Evolutionary conservation across 2,329 filamentous ascomycete genomes (phyloP).

Genomic region (Alternaria sp.): DNA sequence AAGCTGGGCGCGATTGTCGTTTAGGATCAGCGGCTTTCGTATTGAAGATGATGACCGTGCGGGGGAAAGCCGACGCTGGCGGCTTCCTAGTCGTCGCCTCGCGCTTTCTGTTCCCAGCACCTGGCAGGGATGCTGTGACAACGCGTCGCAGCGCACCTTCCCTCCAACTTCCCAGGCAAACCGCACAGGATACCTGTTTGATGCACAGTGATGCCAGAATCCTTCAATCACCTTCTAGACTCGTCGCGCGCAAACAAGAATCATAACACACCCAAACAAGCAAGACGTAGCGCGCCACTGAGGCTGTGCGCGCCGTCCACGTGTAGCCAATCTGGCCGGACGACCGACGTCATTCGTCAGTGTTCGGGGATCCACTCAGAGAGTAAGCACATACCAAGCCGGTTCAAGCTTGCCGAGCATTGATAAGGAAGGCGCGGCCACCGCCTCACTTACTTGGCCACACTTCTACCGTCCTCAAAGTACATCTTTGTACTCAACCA

Average conservation of each 20-base stretch:
- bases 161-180: background rate
- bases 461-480: conserved; percentile 9
- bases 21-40: background rate
- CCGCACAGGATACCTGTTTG: background rate
- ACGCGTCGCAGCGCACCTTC: background rate
- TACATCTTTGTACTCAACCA: conserved; percentile 22
- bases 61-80: conserved; percentile 1
- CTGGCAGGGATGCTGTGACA: background rate
- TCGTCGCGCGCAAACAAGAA: background rate
- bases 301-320: conserved; percentile 9
- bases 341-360: conserved; percentile 19
- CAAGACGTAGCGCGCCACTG: conserved; percentile 10
- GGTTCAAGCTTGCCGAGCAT: conserved; percentile 19
- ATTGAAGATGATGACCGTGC: conserved; percentile 2
- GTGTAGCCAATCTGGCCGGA: conserved; percentile 5
- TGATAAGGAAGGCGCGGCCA: conserved; percentile 25
- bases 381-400: conserved; percentile 7
- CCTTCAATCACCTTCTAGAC: background rate
- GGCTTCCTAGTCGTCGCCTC: conserved; percentile 6
- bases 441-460: conserved; percentile 32
- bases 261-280: background rate
- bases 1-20: conserved; percentile 2
- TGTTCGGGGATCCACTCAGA: background rate
- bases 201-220: background rate
- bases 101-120: conserved; percentile 5